Base-by-base conservation (phyloP, 1,284 basidiomycete species). In the Phellopilus nigrolimitatus region DNA sequence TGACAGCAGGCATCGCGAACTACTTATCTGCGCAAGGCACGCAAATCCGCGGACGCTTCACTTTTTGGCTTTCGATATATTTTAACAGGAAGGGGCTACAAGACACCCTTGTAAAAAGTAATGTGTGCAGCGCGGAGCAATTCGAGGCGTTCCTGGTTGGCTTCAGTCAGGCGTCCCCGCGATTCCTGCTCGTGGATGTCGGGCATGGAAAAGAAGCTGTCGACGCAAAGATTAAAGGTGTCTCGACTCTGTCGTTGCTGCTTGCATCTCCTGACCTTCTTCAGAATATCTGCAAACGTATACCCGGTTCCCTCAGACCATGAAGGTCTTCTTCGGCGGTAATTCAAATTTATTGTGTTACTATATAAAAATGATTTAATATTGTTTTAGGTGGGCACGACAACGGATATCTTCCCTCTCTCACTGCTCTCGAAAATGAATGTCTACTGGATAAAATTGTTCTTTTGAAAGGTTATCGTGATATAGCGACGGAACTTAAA, bases 271-370 rank as follows among this genome's bases (percentile, higher is more conserved):
- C 53, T 40, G 22, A 43, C 38, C 8, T 22, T 17, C 17, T 28
- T 19, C 59, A 90, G 88, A 88, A 64, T 81, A 87, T 62, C 67
- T 91, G 33, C 76, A 83, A 64, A 83, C 86, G n/a, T 90, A 82
- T 63, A 71, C 78, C 40, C 75, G 76, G 53, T 83, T 91, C 60
- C 78, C 82, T 7, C 87, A 91, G 63, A 90, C 84, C 28, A 70
- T 83, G 42, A 79, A 80, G 43, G 71, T 91, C 39, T 84, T 89
- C 64, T 76, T 88, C 62, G 80, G 79, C 47, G 81, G 86, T 82
- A 60, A 60, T 74, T 59, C 22, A 42, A 8, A 27, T 31, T 34
- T 28, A 33, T n/a, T 3, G 10, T 27, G 12, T 9, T 15, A 9
- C 19, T 22, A 13, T 6, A n/a, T 19, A 4, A 22, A 36, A 6